phyloP scores from a whole-genome alignment of 495 filamentous ascomycete species.

The Lichenothelia convexa region DNA sequence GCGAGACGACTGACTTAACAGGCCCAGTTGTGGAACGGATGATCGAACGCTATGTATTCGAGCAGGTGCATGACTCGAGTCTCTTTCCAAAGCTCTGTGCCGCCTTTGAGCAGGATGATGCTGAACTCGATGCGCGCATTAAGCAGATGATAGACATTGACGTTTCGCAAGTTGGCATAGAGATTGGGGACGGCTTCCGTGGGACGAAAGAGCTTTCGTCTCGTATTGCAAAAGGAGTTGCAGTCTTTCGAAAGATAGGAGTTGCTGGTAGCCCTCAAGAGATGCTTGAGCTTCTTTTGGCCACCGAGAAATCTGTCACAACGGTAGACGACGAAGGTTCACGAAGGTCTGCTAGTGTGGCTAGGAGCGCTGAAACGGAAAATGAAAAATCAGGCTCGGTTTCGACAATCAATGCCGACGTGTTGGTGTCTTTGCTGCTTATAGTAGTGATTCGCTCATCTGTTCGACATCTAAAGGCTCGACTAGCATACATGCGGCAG shows the following conservation, averaged over 20 bases:
- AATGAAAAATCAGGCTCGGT: constrained; percentile 21
- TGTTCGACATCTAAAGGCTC: constrained; percentile 70
- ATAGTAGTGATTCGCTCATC: constrained; percentile 87
- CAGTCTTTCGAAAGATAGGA: constrained; percentile 75
- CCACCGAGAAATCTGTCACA: constrained; percentile 75
- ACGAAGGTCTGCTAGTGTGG: background rate
- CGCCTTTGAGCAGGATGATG: constrained; percentile 62
- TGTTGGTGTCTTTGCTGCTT: constrained; percentile 78
- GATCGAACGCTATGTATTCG: constrained; percentile 87
- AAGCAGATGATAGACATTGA: constrained; percentile 86
- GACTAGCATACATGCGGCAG: constrained; percentile 79
- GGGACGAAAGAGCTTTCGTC: constrained; percentile 56
- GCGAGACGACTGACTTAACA: constrained; percentile 83
- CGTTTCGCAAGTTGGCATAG: constrained; percentile 81
- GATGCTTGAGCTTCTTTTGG: constrained; percentile 76
- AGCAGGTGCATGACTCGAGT: constrained; percentile 76
- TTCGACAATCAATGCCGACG: constrained; percentile 88
- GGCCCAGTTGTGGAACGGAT: constrained; percentile 80
- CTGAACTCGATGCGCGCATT: constrained; percentile 80
- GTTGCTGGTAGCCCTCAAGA: constrained; percentile 78
- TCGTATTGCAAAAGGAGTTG: constrained; percentile 58
- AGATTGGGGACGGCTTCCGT: constrained; percentile 49
- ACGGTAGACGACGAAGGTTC: constrained; percentile 15
- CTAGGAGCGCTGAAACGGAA: constrained; percentile 10
- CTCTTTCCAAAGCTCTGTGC: constrained; percentile 69